Evolutionary conservation across 345 rosid genomes (phyloP), one percentile per base, ranked within the genome.

Genomic region (Arabidopsis arenosa): DNA sequence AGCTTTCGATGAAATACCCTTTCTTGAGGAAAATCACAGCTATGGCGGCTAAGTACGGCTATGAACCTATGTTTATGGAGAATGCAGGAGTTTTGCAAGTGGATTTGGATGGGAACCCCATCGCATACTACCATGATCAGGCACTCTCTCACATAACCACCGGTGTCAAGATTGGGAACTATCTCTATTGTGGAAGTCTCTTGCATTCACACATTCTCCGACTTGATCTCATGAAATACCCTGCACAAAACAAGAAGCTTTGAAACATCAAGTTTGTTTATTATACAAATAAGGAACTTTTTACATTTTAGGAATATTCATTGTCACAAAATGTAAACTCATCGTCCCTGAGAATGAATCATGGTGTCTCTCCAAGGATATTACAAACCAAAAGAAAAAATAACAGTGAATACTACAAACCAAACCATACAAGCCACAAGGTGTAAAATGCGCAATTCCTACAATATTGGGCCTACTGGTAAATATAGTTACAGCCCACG

Each of bases 21-120:
- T 30, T 83, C 35, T 28, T 90, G 51, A 76, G 95, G 28, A 94
- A 90, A 72, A 36, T 68, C 5, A 1, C 49, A 0, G 88, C 48
- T 2, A 73, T 86, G 5, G 3, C 70, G 17, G 35, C 66, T 54
- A 90, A 75, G 74, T 40, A 75, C 48, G 10, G 63, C 0, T 64
- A 30, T 5, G 37, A 65, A 3, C 75, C 72, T 3, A 2, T 5
- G 0, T 5, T 39, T 10, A 66, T 28, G 53, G 72, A 68, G 57
- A 64, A 84, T 45, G 61, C 81, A 10, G 93, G 98, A 17, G 86
- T 85, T 35, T 58, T 87, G 33, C 60, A 71, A 2, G 96, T 91
- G 41, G 83, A 90, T 79, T 45, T 79, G 75, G 88, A 85, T 2
- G 95, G 97, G 32, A 88, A 84, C 30, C 84, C 87, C 2, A 39